A percentile compares a stretch with the other conserved stretches of the same genome.
Conservation (phyloP, 169 alveolate species). For the Cryptosporidium sp. region DNA sequence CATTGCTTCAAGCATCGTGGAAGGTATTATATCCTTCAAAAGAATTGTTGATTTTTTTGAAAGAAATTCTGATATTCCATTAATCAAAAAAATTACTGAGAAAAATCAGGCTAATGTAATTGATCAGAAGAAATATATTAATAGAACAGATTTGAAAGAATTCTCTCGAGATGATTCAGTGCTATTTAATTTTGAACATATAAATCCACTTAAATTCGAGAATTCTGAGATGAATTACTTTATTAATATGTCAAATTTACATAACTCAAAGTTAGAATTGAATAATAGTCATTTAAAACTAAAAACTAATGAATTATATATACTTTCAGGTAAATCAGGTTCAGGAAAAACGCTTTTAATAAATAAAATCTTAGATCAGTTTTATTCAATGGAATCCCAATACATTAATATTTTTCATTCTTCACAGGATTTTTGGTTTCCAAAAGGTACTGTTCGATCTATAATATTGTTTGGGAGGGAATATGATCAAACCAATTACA, state of each 20-base stretch:
- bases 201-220: background rate
- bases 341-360: conserved; percentile 40
- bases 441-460: conserved; percentile 56
- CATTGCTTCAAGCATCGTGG: conserved; percentile 19
- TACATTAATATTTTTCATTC: background rate
- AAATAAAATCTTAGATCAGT: background rate
- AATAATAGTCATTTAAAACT: background rate
- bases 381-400: background rate
- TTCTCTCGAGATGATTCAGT: background rate
- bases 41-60: conserved; percentile 13
- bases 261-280: background rate
- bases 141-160: background rate
- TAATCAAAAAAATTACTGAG: background rate
- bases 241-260: background rate
- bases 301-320: conserved; percentile 2
- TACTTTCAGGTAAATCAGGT: conserved; percentile 36
- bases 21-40: conserved; percentile 40
- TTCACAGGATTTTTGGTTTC: conserved; percentile 46
- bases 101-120: background rate
- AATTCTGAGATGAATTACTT: background rate
- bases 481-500: background rate
- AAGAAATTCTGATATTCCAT: background rate
- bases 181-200: background rate
- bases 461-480: conserved; percentile 30
- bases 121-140: background rate